Conservation (phyloP, 106 monocot species). For the Dactylorhiza incarnata region DNA sequence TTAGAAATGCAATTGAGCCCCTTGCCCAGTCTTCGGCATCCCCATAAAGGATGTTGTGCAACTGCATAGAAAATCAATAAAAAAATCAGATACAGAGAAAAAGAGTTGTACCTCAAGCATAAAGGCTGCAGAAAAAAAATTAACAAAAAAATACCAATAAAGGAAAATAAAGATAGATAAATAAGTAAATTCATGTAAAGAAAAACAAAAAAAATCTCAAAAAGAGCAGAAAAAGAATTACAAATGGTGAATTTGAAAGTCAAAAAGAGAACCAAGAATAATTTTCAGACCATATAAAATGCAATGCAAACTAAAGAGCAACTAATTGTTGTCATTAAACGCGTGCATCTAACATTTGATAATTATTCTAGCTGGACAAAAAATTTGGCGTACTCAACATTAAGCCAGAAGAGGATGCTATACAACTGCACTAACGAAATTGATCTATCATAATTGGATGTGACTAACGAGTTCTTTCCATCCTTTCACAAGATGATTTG, state of each 20-base stretch:
- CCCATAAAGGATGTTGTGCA: constrained; percentile 17
- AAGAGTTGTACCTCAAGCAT: not conserved
- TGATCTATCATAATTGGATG: no score
- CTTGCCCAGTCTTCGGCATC: constrained; percentile 14
- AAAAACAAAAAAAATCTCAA: not conserved
- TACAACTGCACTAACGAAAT: no score
- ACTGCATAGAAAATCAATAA: constrained; percentile 12
- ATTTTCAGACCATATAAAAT: not conserved
- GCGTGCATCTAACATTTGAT: not conserved
- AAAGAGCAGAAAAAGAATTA: no score
- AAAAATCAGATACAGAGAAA: not conserved
- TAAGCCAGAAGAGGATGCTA: not conserved
- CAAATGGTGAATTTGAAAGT: no score
- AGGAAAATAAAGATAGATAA: not conserved
- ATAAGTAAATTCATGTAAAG: not conserved
- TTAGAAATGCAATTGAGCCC: constrained; percentile 3
- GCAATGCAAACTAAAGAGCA: not conserved
- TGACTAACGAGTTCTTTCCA: not conserved
- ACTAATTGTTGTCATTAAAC: not conserved
- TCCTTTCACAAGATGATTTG: not conserved
- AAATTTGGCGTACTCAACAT: not conserved
- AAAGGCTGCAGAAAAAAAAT: not conserved
- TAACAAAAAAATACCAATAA: no score
- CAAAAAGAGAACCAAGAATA: no score
- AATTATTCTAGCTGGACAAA: not conserved